Evolutionary conservation across 2,329 filamentous ascomycete species (phyloP).

Genomic region (Thelonectria blattea): DNA sequence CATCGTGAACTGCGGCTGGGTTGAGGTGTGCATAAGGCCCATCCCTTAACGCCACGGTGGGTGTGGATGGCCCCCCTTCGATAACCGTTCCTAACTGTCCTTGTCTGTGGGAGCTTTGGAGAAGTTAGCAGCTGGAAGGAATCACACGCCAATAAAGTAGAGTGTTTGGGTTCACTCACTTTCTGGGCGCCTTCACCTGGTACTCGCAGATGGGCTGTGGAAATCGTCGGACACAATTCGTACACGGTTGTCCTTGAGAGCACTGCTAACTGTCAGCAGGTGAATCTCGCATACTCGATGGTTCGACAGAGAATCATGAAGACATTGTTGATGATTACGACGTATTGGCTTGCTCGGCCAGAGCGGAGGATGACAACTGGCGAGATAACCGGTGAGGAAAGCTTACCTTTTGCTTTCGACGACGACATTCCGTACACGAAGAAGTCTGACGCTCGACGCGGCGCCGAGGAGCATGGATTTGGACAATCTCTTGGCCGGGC

Average conservation of each 20-base stretch:
- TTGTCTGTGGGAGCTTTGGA: constrained; percentile 13
- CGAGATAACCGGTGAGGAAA: background rate
- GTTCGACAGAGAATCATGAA: background rate
- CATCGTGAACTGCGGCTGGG: constrained; percentile 43
- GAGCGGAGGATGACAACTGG: background rate
- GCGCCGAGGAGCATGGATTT: constrained; percentile 30
- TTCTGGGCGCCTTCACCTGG: constrained; percentile 34
- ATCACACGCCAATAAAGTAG: no score
- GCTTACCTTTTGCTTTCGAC: constrained; percentile 58
- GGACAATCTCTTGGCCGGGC: constrained; percentile 27
- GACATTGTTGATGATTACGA: background rate
- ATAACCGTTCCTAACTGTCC: constrained; percentile 4
- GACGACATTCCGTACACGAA: constrained; percentile 58
- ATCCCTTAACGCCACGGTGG: constrained; percentile 30
- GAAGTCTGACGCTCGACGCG: constrained; percentile 42
- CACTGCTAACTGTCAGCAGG: constrained; percentile 47
- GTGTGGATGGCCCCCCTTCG: constrained; percentile 23
- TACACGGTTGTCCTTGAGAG: constrained; percentile 60
- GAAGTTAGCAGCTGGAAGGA: background rate
- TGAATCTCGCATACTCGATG: background rate
- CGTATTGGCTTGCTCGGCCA: background rate
- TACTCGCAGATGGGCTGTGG: constrained; percentile 60
- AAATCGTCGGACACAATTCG: constrained; percentile 59
- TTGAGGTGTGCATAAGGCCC: constrained; percentile 47
- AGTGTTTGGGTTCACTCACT: constrained; percentile 18